Evolutionary conservation across 2,329 filamentous ascomycete genomes (phyloP).

Genomic region (Epichloe festucae): DNA sequence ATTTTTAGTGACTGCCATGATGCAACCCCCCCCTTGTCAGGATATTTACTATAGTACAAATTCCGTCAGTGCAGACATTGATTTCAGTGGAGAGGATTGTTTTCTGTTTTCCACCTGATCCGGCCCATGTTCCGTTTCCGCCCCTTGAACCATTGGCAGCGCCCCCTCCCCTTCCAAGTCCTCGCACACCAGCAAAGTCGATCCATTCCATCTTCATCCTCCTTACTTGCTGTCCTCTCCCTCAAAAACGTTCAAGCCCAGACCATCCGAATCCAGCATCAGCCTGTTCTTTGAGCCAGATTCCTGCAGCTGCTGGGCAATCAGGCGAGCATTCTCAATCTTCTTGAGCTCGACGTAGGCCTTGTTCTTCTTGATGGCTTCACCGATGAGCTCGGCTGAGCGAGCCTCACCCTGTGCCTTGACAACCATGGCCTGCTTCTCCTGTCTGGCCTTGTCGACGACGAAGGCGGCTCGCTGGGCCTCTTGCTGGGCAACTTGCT

Average conservation of each 20-base stretch:
- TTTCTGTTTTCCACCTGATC: not conserved
- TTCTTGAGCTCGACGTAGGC: slow-evolving; percentile 94
- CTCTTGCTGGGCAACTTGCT: slow-evolving; percentile 75
- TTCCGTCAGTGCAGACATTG: not conserved
- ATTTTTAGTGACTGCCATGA: no score
- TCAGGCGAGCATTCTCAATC: slow-evolving; percentile 88
- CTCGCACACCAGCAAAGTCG: not conserved
- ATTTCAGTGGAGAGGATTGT: slow-evolving; percentile 3
- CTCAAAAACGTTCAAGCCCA: slow-evolving; percentile 78
- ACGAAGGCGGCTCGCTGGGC: slow-evolving; percentile 94
- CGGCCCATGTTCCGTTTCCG: not conserved
- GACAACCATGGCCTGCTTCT: slow-evolving; percentile 98
- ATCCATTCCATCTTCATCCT: not conserved
- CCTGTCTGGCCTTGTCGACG: slow-evolving; percentile 96
- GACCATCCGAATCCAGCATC: slow-evolving; percentile 78
- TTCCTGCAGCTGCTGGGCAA: slow-evolving; percentile 81
- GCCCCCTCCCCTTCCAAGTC: not conserved
- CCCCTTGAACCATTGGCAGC: not conserved
- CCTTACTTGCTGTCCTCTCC: slow-evolving; percentile 31
- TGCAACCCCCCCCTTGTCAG: not conserved
- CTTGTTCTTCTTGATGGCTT: slow-evolving; percentile 98
- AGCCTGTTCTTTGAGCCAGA: slow-evolving; percentile 81
- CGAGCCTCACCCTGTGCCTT: slow-evolving; percentile 98
- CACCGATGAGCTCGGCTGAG: slow-evolving; percentile 93
- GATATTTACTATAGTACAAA: slow-evolving; percentile 4